Percentiles rank a stretch among this genome's conserved stretches.
These are phyloP conservation scores for Penicillium canescens DNA, from an alignment of 495 filamentous ascomycete species.

Conservation along the genomic window DNA sequence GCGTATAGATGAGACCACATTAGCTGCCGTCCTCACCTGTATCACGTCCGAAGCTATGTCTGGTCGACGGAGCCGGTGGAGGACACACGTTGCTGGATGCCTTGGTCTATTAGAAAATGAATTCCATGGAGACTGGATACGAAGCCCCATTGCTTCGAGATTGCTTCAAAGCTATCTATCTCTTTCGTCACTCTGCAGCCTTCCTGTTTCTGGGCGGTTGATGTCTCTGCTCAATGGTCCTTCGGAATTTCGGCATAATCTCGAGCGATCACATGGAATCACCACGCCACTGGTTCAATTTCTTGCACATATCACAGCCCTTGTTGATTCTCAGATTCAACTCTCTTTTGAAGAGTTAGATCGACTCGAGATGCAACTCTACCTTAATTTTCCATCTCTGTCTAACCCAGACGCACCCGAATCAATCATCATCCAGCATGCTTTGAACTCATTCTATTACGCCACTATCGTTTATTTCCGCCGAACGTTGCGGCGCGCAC, in stretches of 20 bases:
- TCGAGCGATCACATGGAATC: conserved; percentile 27
- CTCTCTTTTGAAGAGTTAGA: conserved; percentile 16
- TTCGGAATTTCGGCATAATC: conserved; percentile 18
- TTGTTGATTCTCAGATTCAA: conserved; percentile 8
- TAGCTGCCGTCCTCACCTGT: conserved; percentile 24
- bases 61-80: conserved; percentile 26
- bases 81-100: conserved; percentile 26
- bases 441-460: conserved; percentile 31
- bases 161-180: conserved; percentile 28
- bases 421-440: conserved; percentile 23
- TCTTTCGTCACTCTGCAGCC: conserved; percentile 27
- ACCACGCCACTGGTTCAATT: conserved; percentile 20
- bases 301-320: conserved; percentile 18
- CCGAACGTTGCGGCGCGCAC: conserved; percentile 18
- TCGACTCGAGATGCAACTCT: conserved; percentile 21
- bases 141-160: conserved; percentile 16
- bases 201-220: conserved; percentile 20
- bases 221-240: conserved; percentile 21
- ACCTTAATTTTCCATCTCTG: conserved; percentile 21
- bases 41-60: conserved; percentile 32
- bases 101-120: conserved; percentile 25
- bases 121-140: conserved; percentile 21
- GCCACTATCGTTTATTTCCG: conserved; percentile 27
- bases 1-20: conserved; percentile 19
- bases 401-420: conserved; percentile 8